A percentile compares a stretch with the other conserved stretches of the same genome.
These are phyloP conservation scores for Collariella sp. DNA, from an alignment of 495 filamentous ascomycete species.

Conservation along the genomic window DNA sequence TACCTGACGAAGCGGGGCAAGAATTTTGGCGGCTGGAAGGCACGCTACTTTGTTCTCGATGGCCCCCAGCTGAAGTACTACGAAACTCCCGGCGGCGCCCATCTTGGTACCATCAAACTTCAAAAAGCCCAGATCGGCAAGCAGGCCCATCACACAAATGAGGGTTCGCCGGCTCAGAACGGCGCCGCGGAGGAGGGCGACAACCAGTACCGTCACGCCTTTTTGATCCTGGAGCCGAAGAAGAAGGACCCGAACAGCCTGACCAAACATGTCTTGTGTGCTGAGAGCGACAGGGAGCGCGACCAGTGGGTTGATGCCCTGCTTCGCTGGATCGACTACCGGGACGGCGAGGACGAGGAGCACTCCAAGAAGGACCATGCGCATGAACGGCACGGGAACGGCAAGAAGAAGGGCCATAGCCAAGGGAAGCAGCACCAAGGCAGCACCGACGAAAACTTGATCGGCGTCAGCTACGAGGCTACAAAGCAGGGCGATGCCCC, in stretches of 20 bases:
- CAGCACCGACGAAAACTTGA: constrained; percentile 47
- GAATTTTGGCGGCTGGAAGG: constrained; percentile 99
- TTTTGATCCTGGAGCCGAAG: constrained; percentile 90
- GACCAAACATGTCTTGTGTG: constrained; percentile 91
- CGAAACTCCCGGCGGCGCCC: constrained; percentile 76
- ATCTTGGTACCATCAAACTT: constrained; percentile 89
- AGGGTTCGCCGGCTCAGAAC: constrained; percentile 51
- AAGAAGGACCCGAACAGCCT: constrained; percentile 86
- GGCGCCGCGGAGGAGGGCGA: constrained; percentile 64
- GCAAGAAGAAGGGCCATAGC: constrained; percentile 47
- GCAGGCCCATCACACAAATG: constrained; percentile 56
- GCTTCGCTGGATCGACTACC: constrained; percentile 79
- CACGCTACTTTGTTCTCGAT: constrained; percentile 85
- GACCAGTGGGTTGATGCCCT: constrained; percentile 90
- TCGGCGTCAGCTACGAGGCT: constrained; percentile 76
- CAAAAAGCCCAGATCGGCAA: constrained; percentile 89
- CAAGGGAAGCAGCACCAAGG: constrained; percentile 30
- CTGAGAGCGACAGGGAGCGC: constrained; percentile 86
- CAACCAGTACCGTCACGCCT: constrained; percentile 93
- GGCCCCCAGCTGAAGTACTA: constrained; percentile 86
- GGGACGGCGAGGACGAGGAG: constrained; percentile 50
- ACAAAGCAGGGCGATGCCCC: constrained; percentile 58
- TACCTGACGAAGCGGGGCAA: constrained; percentile 95
- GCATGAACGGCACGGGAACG: constrained; percentile 31
- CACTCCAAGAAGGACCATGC: constrained; percentile 21